Conservation (phyloP, 176 grass and related monocot genomes). For the bread wheat (Triticum aestivum) region IWGSC_CS_RefSeq_v2.1 NC_057810.1:613946159-613946658, state of each 20-base stretch:
- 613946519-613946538: not conserved
- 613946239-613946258: not conserved
- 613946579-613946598: not conserved
- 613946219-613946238: not conserved
- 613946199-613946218: conserved; percentile 1
- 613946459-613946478: conserved; percentile 69
- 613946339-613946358: conserved; percentile 3
- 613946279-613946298: not conserved
- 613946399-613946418: conserved; percentile 90
- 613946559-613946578: not conserved
- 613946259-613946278: not conserved
- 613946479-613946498: conserved; percentile 85
- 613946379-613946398: conserved; percentile 96
- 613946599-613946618: not conserved
- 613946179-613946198: not conserved
- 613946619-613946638: not conserved
- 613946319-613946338: not conserved
- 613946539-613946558: not conserved
- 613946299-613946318: not conserved
- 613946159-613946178: conserved; percentile 20
- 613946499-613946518: conserved; percentile 92
- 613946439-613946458: conserved; percentile 56
- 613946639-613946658: not conserved
- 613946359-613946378: not conserved
- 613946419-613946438: conserved; percentile 67